Base-by-base conservation (phyloP, 2,329 filamentous ascomycete genomes). In the Hysterium pulicare region DNA sequence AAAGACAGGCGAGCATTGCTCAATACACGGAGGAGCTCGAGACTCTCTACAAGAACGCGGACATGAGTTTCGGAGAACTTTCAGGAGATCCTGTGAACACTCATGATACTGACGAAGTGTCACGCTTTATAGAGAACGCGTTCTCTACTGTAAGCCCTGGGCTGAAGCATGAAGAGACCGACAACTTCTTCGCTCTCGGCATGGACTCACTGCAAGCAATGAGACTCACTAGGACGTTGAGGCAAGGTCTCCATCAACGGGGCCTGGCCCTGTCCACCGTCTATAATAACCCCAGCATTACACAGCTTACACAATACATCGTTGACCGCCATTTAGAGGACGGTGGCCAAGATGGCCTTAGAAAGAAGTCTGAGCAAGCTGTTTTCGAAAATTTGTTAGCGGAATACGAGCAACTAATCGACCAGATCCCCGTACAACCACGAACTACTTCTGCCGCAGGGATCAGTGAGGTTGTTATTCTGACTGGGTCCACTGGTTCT, bases 1-100 rank as follows among this genome's bases (percentile, higher is more conserved):
- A 71, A 49, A 62, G 72, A 3, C 57, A 57, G 2, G 56, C 59
- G 0, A 72, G 73, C 1, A 40, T 67, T 5, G 46, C 49, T 1
- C 58, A 70, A 1, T 77, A 75, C 38, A 54, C 53, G 2, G 50
- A 66, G 1, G 73, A 75, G 43, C 75, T 77, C 20, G 68, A 76
- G 8, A 59, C 59, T 0, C 56, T 77, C 8, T 77, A 77, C 49
- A 30, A 38, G 5, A 44, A 44, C 11, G 45, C 36, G 7, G 47
- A 47, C 13, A 41, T 34, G 32, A 17, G 4, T 20, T 10, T 15
- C 4, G 11, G 5, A 19, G 4, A 3, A 4, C n/a, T 34, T 9
- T 17, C 32, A 16, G 17, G 10, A 34, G 17, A 34, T n/a, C n/a
- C n/a, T 11, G 32, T 15, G 13, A 34, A 16, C 19, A 17, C 19